These are phyloP conservation scores for Lactarius vividus DNA, from an alignment of 768 basidiomycete species.

Conservation along the genomic window DNA sequence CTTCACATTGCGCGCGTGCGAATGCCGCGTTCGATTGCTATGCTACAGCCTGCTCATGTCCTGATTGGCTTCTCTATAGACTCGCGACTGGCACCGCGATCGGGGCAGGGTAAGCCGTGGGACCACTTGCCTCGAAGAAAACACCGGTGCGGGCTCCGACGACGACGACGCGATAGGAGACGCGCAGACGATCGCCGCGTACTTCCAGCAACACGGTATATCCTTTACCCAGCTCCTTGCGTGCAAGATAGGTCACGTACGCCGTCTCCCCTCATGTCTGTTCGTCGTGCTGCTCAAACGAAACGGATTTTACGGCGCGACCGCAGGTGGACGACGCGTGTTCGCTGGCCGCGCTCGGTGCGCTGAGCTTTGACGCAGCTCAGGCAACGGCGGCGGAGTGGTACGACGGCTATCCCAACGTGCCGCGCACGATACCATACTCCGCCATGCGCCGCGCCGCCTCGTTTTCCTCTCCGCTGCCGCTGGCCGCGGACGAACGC, in stretches of 20 bases:
- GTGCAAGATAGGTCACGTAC: slow-evolving; percentile 18
- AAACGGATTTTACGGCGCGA: neutral
- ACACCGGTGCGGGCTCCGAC: neutral
- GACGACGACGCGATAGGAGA: slow-evolving; percentile 5
- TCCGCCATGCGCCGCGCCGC: neutral
- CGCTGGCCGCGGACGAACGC: neutral
- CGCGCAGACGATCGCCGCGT: slow-evolving; percentile 26
- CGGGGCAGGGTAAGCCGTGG: neutral
- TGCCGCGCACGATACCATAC: neutral
- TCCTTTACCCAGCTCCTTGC: slow-evolving; percentile 12
- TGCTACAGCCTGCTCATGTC: neutral
- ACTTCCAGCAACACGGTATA: slow-evolving; percentile 20
- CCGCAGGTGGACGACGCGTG: slow-evolving; percentile 26
- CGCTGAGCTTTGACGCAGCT: slow-evolving; percentile 21
- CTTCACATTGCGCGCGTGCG: neutral
- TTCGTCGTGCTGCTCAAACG: neutral
- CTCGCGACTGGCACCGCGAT: slow-evolving; percentile 19
- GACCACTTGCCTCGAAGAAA: neutral
- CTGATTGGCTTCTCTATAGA: slow-evolving; percentile 1
- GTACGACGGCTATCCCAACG: slow-evolving; percentile 3
- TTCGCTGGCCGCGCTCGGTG: slow-evolving; percentile 15
- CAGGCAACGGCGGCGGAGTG: slow-evolving; percentile 20
- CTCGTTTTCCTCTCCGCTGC: neutral
- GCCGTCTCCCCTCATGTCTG: neutral
- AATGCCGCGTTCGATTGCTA: neutral